A percentile compares a stretch with the other conserved stretches of the same genome.
phyloP scores from a whole-genome alignment of 176 grass and related monocot species.

The Zea luxurians region DNA sequence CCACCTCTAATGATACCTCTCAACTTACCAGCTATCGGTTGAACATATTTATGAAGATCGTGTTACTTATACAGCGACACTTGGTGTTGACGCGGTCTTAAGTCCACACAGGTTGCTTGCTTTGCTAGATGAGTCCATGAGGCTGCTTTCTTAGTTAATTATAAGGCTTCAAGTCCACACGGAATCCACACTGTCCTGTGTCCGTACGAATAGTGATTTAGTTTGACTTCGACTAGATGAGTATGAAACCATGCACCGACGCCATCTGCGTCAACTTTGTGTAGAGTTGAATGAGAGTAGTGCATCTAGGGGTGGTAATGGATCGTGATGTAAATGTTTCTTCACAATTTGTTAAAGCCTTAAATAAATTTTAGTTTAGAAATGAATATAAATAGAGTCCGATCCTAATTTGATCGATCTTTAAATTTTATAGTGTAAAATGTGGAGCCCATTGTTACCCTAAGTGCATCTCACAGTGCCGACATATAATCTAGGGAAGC shows the following conservation, averaged over 20 bases:
- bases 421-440: no score
- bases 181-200: not conserved
- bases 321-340: no score
- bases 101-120: not conserved
- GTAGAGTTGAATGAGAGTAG: not conserved
- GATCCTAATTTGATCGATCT: no score
- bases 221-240: constrained; percentile 10
- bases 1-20: not conserved
- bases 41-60: not conserved
- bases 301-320: no score
- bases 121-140: no score
- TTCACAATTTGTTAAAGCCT: no score
- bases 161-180: not conserved
- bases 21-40: not conserved
- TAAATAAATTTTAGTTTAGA: no score
- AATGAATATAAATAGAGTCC: no score
- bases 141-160: not conserved
- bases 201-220: not conserved
- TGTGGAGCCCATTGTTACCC: no score
- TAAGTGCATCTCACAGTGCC: not conserved
- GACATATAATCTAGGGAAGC: not conserved
- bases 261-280: not conserved
- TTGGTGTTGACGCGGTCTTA: not conserved
- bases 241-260: not conserved
- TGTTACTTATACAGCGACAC: not conserved